A percentile compares a stretch with the other conserved stretches of the same genome.
phyloP scores from a whole-genome alignment of 768 basidiomycete species.

The Pisolithus orientalis region DNA sequence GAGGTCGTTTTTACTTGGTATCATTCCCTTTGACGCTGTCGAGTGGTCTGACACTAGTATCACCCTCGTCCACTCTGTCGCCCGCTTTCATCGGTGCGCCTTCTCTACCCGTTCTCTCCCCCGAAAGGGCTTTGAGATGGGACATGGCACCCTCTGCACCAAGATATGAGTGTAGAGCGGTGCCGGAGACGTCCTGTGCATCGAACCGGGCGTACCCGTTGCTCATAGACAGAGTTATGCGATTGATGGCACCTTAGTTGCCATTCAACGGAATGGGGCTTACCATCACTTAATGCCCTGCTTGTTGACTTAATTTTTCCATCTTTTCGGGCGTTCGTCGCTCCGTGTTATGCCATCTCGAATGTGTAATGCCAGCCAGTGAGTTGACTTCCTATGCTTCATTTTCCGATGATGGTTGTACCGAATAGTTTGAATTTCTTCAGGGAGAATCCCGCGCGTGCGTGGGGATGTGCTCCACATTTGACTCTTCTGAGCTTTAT shows the following conservation, averaged over 20 bases:
- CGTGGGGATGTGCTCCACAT: slow-evolving; percentile 65
- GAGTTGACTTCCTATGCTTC: slow-evolving; percentile 32
- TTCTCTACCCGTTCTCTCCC: slow-evolving; percentile 20
- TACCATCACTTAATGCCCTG: slow-evolving; percentile 70
- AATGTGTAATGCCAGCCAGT: slow-evolving; percentile 17
- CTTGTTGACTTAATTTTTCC: slow-evolving; percentile 43
- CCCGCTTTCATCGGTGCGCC: slow-evolving; percentile 27
- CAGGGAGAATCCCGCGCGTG: slow-evolving; percentile 69
- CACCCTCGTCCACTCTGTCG: slow-evolving; percentile 53
- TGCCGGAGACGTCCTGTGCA: slow-evolving; percentile 38
- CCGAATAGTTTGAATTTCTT: slow-evolving; percentile 76
- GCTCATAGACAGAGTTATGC: slow-evolving; percentile 89
- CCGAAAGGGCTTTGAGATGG: slow-evolving; percentile 14
- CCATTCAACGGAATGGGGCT: slow-evolving; percentile 88
- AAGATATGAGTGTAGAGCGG: slow-evolving; percentile 68
- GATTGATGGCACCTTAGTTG: slow-evolving; percentile 47
- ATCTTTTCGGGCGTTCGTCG: slow-evolving; percentile 44
- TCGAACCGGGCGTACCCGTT: slow-evolving; percentile 42
- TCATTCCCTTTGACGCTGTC: neutral
- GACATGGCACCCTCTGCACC: slow-evolving; percentile 33
- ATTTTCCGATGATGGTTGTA: slow-evolving; percentile 38
- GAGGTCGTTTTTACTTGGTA: slow-evolving; percentile 39
- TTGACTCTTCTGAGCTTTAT: slow-evolving; percentile 43
- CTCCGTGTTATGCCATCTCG: slow-evolving; percentile 25
- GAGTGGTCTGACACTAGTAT: slow-evolving; percentile 21